Conservation (phyloP, 345 rosid genomes). For the Combretum micranthum region DNA sequence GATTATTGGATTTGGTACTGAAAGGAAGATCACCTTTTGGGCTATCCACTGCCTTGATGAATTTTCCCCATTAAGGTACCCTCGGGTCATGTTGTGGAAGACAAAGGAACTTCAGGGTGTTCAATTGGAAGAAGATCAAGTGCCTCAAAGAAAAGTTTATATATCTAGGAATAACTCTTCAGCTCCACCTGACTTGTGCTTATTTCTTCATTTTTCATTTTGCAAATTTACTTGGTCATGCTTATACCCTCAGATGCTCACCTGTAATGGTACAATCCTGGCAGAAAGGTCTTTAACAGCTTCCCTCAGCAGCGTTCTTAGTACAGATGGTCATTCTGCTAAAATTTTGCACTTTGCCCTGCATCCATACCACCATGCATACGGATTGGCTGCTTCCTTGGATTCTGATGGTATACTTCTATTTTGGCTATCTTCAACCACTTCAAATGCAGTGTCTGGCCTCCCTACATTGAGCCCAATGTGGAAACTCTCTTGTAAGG, state of each 20-base stretch:
- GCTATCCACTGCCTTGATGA: conserved; percentile 89
- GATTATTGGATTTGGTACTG: conserved; percentile 85
- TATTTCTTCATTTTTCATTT: conserved; percentile 44
- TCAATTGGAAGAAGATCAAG: conserved; percentile 23
- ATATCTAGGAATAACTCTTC: conserved; percentile 40
- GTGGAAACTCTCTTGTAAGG: conserved; percentile 59
- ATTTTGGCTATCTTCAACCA: conserved; percentile 53
- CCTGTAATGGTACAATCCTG: conserved; percentile 19
- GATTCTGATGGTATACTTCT: conserved; percentile 71
- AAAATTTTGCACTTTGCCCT: conserved; percentile 58
- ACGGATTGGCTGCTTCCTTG: conserved; percentile 58
- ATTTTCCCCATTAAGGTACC: conserved; percentile 65
- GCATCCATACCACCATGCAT: conserved; percentile 45
- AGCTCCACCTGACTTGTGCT: conserved; percentile 59
- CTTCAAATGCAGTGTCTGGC: conserved; percentile 29
- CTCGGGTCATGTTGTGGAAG: conserved; percentile 63
- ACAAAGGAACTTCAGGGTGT: conserved; percentile 38
- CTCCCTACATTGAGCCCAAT: conserved; percentile 41
- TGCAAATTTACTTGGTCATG: conserved; percentile 53
- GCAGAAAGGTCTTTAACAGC: conserved; percentile 19
- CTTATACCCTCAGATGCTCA: conserved; percentile 28
- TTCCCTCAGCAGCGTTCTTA: conserved; percentile 29
- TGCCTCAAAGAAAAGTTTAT: conserved; percentile 47
- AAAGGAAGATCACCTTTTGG: conserved; percentile 60
- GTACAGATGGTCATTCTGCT: conserved; percentile 59